Percentiles rank a stretch among this genome's conserved stretches.
Evolutionary conservation across 2,329 filamentous ascomycete species (phyloP).

Genomic region (Chaetomiaceae sp.): DNA sequence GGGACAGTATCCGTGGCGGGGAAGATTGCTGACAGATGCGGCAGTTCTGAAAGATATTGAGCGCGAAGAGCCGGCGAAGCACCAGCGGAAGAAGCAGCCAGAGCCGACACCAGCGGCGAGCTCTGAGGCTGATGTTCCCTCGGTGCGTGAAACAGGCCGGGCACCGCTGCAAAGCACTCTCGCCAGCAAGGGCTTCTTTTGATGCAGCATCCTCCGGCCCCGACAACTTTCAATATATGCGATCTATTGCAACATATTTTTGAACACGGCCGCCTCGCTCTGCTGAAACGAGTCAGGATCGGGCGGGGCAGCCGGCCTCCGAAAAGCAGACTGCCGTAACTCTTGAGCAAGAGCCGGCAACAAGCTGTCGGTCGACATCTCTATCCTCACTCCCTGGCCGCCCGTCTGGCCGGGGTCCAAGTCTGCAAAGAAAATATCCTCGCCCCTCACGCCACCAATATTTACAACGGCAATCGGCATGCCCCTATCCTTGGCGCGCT

Average conservation of each 20-base stretch:
- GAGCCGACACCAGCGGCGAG: slow-evolving; percentile 24
- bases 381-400: slow-evolving; percentile 50
- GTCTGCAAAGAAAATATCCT: slow-evolving; percentile 65
- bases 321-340: slow-evolving; percentile 36
- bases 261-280: slow-evolving; percentile 43
- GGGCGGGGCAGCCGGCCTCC: neutral
- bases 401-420: slow-evolving; percentile 50
- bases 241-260: slow-evolving; percentile 55
- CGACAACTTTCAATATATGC: slow-evolving; percentile 13
- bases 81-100: slow-evolving; percentile 39
- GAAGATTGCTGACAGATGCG: slow-evolving; percentile 10
- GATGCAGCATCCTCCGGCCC: slow-evolving; percentile 21
- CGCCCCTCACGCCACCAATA: slow-evolving; percentile 75
- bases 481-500: slow-evolving; percentile 72
- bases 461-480: slow-evolving; percentile 89
- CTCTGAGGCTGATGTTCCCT: slow-evolving; percentile 27
- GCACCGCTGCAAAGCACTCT: slow-evolving; percentile 11
- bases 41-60: slow-evolving; percentile 64
- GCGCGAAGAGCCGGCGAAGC: slow-evolving; percentile 53
- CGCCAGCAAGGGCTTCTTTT: slow-evolving; percentile 44
- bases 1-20: too few species aligned
- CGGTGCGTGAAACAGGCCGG: slow-evolving; percentile 20
- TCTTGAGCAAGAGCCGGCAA: slow-evolving; percentile 54
- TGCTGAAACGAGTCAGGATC: slow-evolving; percentile 16
- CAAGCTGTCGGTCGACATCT: slow-evolving; percentile 54